Evolutionary conservation across 306 rosid species (phyloP), one percentile per base, ranked within the genome.

Genomic region (Vachellia collinsii): DNA sequence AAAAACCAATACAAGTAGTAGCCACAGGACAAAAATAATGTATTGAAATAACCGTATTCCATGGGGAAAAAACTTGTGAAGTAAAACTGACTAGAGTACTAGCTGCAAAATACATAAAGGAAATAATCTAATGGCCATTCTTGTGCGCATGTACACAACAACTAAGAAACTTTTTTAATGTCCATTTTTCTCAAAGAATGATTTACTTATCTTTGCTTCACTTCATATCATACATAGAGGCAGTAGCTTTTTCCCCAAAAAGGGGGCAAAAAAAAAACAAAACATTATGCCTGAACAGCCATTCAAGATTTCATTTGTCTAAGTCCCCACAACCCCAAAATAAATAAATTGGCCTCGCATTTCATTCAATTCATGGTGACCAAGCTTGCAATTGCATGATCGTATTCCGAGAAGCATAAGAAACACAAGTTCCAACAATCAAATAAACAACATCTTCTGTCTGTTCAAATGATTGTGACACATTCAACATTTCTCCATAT

Each of bases 401-500:
- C 46, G 17, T 66, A 19, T 66, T 66, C 14, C 20, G 38, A 16
- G 11, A 66, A 19, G 23, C 48, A 66, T 39, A 8, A 22, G 68
- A 11, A 25, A 62, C 72, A 41, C 4, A 41, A 41, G 43, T 25
- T 69, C 17, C 3, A 25, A 42, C 53, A 41, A 69, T 20, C 51
- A 66, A 34, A 39, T 67, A 41, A n/a, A 39, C 10, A 36, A 67
- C 6, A 41, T 67, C 42, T 41, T 39, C n/a, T 9, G 29, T 14
- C 41, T 41, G n/a, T 0, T 19, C 72, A 67, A 4, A 50, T n/a
- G 13, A 39, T 7, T 9, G 6, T 4, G 4, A 8, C 75, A 46
- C 8, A 48, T 48, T 29, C 36, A 43, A 11, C 29, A 48, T 48
- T 72, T 29, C 76, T 72, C 39, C 76, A 72, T 29, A 48, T 72